Base-by-base conservation (phyloP, 805 yeast genomes). In the Starmerella vitae region DNA sequence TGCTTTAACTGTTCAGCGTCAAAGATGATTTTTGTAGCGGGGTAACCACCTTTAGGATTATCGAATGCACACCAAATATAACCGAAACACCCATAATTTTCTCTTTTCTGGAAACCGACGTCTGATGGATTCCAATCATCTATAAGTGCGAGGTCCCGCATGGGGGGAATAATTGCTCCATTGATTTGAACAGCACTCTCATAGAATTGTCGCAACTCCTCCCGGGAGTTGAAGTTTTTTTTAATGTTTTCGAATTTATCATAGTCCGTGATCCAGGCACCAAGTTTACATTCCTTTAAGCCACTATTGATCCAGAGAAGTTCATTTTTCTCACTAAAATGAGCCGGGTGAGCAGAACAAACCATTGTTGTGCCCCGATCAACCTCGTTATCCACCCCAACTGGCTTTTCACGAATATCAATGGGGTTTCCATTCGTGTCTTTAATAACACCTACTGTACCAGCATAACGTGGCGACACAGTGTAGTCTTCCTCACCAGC, bases 291-390 rank as follows among this genome's bases (percentile, higher is more conserved):
- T 8, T 28, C 12, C 6, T n/a, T 33, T 8, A 41, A 6, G 7
- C 44, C 44, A 15, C 44, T 37, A 38, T 37, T 41, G 15, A 37
- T 33, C 44, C 44, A 41, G 8, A 37, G 13, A n/a, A 33, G 30
- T 14, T 37, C 20, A 7, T 27, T n/a, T 2, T 33, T 18, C 3
- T 27, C 30, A 22, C 24, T 32, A 15, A 41, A 24, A 8, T 41
- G 44, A 3, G 38, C 41, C n/a, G 30, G 27, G 8, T 37, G 41
- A 2, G 35, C 20, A 5, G 41, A 37, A 20, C 30, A 31, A 2
- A 37, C 34, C 25, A 12, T 31, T 7, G 34, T 20, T 4, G 24
- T 5, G 5, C 5, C 7, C 24, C 20, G 19, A 13, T 28, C 26
- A 7, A 22, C 7, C 10, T 12, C 26, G 26, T 7, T 22, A 22